Evolutionary conservation across 2,329 filamentous ascomycete species (phyloP), one percentile per base, ranked within the genome.

Genomic region (Penicillium sp.): DNA sequence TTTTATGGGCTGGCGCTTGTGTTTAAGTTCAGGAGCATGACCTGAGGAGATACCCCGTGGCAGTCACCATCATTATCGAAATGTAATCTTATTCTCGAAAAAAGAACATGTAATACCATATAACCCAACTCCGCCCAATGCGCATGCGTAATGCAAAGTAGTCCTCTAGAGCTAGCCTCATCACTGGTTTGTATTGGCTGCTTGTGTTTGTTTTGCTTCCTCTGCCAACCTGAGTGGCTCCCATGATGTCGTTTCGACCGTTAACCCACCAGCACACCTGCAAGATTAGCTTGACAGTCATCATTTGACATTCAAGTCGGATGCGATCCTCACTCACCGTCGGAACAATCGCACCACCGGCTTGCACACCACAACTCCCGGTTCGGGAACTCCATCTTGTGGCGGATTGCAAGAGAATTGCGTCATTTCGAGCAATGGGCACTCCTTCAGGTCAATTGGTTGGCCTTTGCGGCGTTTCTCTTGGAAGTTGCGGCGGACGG

Each of bases 191-290:
- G 60, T 58, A 27, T 50, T 50, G 51, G 64, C 61, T 57, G 66
- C 61, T 38, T 61, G 40, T 41, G 61, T 58, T 45, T 60, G 59
- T 59, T 64, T 66, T 63, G 67, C 67, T 14, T 73, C 72, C 61
- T 74, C 67, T 23, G 63, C 62, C 45, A 64, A 44, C 30, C 65
- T 52, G 16, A 69, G 56, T 32, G 68, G 76, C 65, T 86, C 84
- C 82, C 81, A 84, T 45, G 77, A 75, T 34, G 84, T 87, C 32
- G 84, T 86, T 68, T 87, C 84, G 13, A 86, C 81, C 43, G 78
- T 82, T 61, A 85, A 67, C 18, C 81, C 81, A 61, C 78, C 74
- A 26, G 76, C 78, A 67, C 83, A 76, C 54, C 73, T 76, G 49
- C 16, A 46, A 55, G 53, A 59, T 45, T 39, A 58, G 56, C 35